Percentiles rank a stretch among this genome's conserved stretches.
These are phyloP conservation scores for Ogataea philodendri DNA, from an alignment of 805 yeast genomes.

Conservation along the genomic window DNA sequence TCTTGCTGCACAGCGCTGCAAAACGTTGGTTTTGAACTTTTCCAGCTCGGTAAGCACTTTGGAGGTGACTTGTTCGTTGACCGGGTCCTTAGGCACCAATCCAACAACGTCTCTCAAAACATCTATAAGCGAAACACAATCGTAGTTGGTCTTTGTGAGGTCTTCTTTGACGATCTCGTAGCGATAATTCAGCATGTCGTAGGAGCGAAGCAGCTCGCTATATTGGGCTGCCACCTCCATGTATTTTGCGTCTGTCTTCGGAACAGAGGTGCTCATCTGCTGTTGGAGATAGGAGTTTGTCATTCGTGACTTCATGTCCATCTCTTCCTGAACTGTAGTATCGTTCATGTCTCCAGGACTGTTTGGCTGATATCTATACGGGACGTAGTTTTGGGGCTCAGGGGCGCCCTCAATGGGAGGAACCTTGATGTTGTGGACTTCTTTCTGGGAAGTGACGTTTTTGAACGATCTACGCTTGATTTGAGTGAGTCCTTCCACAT, in stretches of 20 bases:
- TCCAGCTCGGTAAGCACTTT: conserved; percentile 25
- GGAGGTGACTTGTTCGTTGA: conserved; percentile 8
- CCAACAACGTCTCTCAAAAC: conserved; percentile 28
- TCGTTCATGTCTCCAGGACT: conserved; percentile 23
- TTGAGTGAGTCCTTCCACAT: conserved; percentile 63
- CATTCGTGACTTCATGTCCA: conserved; percentile 24
- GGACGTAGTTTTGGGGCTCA: conserved; percentile 28
- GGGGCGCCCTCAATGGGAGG: conserved; percentile 9
- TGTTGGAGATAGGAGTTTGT: conserved; percentile 23
- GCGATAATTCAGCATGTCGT: conserved; percentile 41
- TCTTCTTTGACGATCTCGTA: conserved; percentile 50
- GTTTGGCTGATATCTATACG: conserved; percentile 24
- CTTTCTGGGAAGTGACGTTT: conserved; percentile 30
- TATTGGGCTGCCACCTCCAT: conserved; percentile 21
- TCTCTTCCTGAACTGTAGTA: conserved; percentile 22
- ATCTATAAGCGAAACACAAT: conserved; percentile 52
- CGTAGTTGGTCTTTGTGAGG: conserved; percentile 48
- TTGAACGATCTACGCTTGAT: conserved; percentile 72
- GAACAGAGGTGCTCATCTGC: conserved; percentile 21
- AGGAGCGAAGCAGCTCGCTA: conserved; percentile 43
- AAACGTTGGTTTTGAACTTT: conserved; percentile 27
- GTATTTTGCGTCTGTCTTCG: conserved; percentile 15
- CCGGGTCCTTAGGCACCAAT: conserved; percentile 14
- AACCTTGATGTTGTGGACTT: conserved; percentile 30
- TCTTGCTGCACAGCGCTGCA: conserved; percentile 33